Evolutionary conservation across 257 asterid genomes (phyloP), one percentile per base, ranked within the genome.

Genomic region (Rhazya stricta): DNA sequence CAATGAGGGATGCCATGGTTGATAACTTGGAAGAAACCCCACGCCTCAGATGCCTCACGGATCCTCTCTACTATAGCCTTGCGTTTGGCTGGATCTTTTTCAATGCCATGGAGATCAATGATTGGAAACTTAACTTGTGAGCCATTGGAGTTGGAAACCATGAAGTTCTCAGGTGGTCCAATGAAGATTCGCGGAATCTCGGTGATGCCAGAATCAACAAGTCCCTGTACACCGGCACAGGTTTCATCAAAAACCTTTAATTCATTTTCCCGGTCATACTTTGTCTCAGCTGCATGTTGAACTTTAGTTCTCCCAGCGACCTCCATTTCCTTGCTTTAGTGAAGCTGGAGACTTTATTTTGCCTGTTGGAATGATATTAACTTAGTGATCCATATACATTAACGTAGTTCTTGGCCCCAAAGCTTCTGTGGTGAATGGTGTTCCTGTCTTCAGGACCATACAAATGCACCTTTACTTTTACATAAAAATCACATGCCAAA

Each of bases 21-120:
- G n/a, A 78, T 51, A 57, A 78, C 78, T 41, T 81, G 82, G 30
- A 81, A 78, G 79, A 78, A 81, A 19, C 85, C 85, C 82, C 85
- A 74, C 0, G 25, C 61, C 66, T 74, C 79, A 30, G 82, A 74
- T 69, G 82, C 79, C 68, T 78, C 62, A 0, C 75, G 62, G 29
- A 74, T 71, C 19, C 72, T 54, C 36, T 77, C 77, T 29, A 81
- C 18, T 29, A 41, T 18, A 15, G 62, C 27, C 69, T 72, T 45
- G 7, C 77, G 71, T 48, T 71, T 69, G 29, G 32, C 23, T 19
- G 74, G 76, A 61, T 77, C 77, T 10, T 56, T 74, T 30, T 69
- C 27, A 30, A 77, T 15, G 51, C 74, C 79, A 19, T 74, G 60
- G 50, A 81, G 82, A 68, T 81, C 75, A 42, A 78, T 81, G 37